These are phyloP conservation scores for Boletales sp. DNA, from an alignment of 768 basidiomycete species.

Conservation along the genomic window DNA sequence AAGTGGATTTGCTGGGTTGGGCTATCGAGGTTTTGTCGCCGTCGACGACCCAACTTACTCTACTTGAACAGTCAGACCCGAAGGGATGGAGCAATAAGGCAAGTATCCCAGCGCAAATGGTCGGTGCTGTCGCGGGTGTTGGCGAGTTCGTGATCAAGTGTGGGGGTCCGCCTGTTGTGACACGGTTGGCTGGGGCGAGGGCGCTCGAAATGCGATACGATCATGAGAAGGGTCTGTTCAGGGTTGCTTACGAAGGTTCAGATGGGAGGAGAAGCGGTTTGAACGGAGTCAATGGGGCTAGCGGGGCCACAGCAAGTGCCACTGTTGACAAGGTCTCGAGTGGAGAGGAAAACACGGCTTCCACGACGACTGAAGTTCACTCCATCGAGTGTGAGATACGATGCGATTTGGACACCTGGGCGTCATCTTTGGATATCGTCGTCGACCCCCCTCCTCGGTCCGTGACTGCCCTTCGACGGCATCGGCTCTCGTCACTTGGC, in stretches of 20 bases:
- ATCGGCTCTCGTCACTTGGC: slow-evolving; percentile 80
- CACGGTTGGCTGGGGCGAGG: slow-evolving; percentile 76
- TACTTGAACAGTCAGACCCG: slow-evolving; percentile 95
- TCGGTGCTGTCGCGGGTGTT: slow-evolving; percentile 81
- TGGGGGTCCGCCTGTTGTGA: slow-evolving; percentile 91
- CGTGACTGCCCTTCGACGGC: slow-evolving; percentile 80
- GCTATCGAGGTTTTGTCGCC: slow-evolving; percentile 94
- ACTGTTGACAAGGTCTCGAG: slow-evolving; percentile 7
- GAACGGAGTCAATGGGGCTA: slow-evolving; percentile 19
- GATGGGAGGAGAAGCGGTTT: slow-evolving; percentile 41
- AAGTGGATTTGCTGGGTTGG: slow-evolving; percentile 99
- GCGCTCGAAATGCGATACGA: slow-evolving; percentile 77
- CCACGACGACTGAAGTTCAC: slow-evolving; percentile 32
- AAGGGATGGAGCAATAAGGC: slow-evolving; percentile 94
- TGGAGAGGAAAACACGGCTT: slow-evolving; percentile 13
- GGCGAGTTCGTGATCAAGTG: slow-evolving; percentile 95
- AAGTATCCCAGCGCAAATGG: slow-evolving; percentile 91
- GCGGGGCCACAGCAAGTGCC: background rate
- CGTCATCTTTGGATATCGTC: slow-evolving; percentile 76
- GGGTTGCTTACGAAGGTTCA: slow-evolving; percentile 78
- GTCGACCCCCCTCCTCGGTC: slow-evolving; percentile 89
- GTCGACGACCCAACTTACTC: slow-evolving; percentile 87
- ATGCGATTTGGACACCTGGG: slow-evolving; percentile 92
- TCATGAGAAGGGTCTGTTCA: slow-evolving; percentile 77
- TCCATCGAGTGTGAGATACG: slow-evolving; percentile 86